Conservation (phyloP, 192 early-diverging fungal genomes). For the Neocallimastix lanati region DNA sequence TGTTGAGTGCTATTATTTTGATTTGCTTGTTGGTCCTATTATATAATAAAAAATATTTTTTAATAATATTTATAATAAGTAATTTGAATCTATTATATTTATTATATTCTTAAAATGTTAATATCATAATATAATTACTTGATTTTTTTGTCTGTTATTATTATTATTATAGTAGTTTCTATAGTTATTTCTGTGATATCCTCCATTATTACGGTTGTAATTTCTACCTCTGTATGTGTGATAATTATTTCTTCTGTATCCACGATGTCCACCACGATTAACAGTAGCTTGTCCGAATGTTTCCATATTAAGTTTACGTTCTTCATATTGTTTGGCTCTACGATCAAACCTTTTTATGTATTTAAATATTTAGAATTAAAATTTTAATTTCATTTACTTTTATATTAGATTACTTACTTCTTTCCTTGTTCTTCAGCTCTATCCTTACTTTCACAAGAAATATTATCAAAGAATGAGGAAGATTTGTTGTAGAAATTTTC, state of each 20-base stretch:
- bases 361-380: too few relatives aligned
- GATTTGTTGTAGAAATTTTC: conserved; percentile 56
- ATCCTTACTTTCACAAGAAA: conserved; percentile 90
- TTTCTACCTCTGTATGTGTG: conserved; percentile 4
- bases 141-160: background rate
- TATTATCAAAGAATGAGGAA: conserved; percentile 89
- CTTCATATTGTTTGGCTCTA: conserved; percentile 60
- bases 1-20: conserved; percentile 29
- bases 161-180: conserved; percentile 2
- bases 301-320: conserved; percentile 80
- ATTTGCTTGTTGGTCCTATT: conserved; percentile 3
- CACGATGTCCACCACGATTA: conserved; percentile 1
- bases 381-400: too few relatives aligned
- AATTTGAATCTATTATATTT: background rate
- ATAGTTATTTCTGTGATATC: conserved; percentile 4
- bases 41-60: too few relatives aligned
- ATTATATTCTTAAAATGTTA: too few relatives aligned
- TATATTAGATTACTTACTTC: background rate
- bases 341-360: conserved; percentile 27
- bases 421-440: conserved; percentile 25
- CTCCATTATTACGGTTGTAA: background rate
- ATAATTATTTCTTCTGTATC: conserved; percentile 3
- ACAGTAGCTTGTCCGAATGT: conserved; percentile 80
- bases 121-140: background rate
- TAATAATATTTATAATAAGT: background rate